Conservation (phyloP, 1,284 basidiomycete species). For the Ustilago tritici region DNA sequence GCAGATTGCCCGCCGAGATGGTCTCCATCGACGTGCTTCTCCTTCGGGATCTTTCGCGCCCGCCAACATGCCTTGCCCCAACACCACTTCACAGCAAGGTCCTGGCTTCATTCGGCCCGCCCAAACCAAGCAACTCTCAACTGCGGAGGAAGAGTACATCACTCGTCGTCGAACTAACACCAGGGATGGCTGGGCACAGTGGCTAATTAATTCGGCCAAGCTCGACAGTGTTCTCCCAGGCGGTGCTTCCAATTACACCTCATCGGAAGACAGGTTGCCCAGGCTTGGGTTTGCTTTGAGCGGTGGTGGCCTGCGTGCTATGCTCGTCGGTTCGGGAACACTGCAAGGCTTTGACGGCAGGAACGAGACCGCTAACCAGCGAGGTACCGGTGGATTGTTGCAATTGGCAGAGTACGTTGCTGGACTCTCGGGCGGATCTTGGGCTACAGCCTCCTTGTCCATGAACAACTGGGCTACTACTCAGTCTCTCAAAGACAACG, state of each 20-base stretch:
- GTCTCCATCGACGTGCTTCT: constrained; percentile 30
- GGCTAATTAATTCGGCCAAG: constrained; percentile 51
- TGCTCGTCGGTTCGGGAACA: constrained; percentile 69
- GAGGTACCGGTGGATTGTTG: constrained; percentile 65
- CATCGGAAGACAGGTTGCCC: constrained; percentile 57
- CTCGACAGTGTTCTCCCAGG: constrained; percentile 51
- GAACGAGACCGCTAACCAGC: constrained; percentile 59
- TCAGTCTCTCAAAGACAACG: constrained; percentile 54
- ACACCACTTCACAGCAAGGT: constrained; percentile 34
- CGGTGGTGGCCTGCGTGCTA: constrained; percentile 72
- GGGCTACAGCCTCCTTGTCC: constrained; percentile 58
- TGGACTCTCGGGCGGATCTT: constrained; percentile 66
- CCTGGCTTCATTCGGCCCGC: constrained; percentile 61
- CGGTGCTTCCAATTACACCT: constrained; percentile 58
- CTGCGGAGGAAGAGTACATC: constrained; percentile 57
- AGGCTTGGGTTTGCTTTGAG: constrained; percentile 71
- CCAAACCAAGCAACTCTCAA: constrained; percentile 40
- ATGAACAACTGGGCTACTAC: constrained; percentile 66
- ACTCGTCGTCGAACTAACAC: constrained; percentile 32
- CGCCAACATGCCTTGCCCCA: constrained; percentile 57
- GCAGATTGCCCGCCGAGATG: constrained; percentile 6
- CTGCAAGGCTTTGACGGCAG: constrained; percentile 62
- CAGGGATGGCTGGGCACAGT: constrained; percentile 47
- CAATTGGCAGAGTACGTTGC: constrained; percentile 66
- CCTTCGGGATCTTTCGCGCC: constrained; percentile 59